Evolutionary conservation across 2,329 filamentous ascomycete species (phyloP), one percentile per base, ranked within the genome.

Genomic region (Pseudocercospora cruenta): DNA sequence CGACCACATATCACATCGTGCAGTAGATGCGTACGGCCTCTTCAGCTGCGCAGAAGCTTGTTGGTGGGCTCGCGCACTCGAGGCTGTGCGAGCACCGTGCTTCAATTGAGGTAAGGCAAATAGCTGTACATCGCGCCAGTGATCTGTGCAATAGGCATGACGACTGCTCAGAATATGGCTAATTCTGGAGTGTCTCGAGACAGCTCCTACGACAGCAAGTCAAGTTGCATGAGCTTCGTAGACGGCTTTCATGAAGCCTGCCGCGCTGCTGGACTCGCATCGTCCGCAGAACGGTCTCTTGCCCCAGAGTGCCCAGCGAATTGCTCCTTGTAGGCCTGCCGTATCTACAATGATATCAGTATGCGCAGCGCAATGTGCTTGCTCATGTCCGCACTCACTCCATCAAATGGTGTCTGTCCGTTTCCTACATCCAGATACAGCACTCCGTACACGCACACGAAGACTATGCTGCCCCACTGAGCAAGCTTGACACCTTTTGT

Each of bases 301-400:
- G 36, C 31, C 21, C 21, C 33, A 19, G 33, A 12, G 31, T 58
- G 33, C 1, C 28, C 31, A 31, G 24, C 60, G 8, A 67, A 61
- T 24, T 67, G 65, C 26, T 63, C 65, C 28, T 57, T 54, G 28
- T 61, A 67, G 28, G 65, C 60, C 45, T 60, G 45, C 8, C 65
- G 60, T 28, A 67, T 67, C 65, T 67, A 43, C 6, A 14, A n/a
- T 19, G 1, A 19, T 4, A n/a, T 39, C 58, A 51, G 61, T 51
- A 53, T 31, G 21, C 21, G 26, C 10, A 36, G n/a, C 7, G 19
- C 36, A 33, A 28, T 81, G 78, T 93, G 92, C 80, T 94, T 92
- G 65, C 86, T 26, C 75, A 91, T 93, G 75, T 92, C 93, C 74
- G 92, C 87, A 62, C 84, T 69, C 80, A 87, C 84, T 39, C 78